Evolutionary conservation across 1,139 yeast genomes (phyloP).

Genomic region (Geotrichum bryndzae): DNA sequence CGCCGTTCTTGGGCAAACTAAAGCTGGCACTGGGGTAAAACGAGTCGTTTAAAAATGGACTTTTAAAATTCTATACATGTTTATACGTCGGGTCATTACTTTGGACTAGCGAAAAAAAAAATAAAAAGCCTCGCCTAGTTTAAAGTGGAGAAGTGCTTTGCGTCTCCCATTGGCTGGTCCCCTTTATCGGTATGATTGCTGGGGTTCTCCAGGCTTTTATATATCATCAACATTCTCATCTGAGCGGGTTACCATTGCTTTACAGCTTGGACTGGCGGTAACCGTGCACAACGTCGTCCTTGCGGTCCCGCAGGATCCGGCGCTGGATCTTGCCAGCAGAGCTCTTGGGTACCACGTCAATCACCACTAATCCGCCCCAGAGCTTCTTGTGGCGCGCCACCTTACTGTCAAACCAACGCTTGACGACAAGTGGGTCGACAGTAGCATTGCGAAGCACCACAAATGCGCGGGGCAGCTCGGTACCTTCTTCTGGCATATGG

Average conservation of each 20-base stretch:
- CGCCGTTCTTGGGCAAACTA: too few species aligned
- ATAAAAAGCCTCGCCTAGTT: neutral
- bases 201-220: too few species aligned
- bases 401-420: conserved; percentile 28
- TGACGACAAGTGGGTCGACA: conserved; percentile 22
- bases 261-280: conserved; percentile 20
- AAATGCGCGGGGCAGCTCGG: conserved; percentile 35
- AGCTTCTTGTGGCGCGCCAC: conserved; percentile 36
- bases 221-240: too few species aligned
- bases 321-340: conserved; percentile 36
- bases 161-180: too few species aligned
- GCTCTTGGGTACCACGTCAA: conserved; percentile 33
- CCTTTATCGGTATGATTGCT: too few species aligned
- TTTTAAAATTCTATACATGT: too few species aligned
- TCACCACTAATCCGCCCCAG: conserved; percentile 35
- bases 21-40: too few species aligned
- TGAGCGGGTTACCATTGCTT: neutral
- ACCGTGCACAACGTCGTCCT: conserved; percentile 13
- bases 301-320: conserved; percentile 27
- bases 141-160: too few species aligned
- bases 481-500: conserved; percentile 26
- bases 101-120: neutral
- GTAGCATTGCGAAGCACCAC: conserved; percentile 25
- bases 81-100: neutral
- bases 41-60: too few species aligned